Evolutionary conservation across 2,329 filamentous ascomycete species (phyloP), one percentile per base, ranked within the genome.

Genomic region (Fusarium coicis): DNA sequence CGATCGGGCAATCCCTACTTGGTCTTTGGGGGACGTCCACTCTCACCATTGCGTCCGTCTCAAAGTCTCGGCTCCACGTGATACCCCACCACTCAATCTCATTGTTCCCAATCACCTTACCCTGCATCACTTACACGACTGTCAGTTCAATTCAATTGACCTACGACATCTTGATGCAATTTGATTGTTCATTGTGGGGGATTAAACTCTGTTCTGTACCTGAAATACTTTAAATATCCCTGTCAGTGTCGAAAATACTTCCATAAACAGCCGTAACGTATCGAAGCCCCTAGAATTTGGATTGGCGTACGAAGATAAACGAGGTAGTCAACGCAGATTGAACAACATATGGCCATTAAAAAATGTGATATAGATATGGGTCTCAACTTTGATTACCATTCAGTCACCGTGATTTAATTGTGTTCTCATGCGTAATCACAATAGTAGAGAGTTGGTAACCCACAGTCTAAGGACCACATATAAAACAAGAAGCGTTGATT

Each of bases 41-140:
- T 70, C 66, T 67, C 58, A 49, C 56, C 55, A 54, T 36, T 67
- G 56, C 36, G 52, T 70, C 64, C 56, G 64, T 73, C 72, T 52
- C 40, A 49, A 57, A 40, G 60, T 70, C 69, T 63, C 44, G 59
- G 56, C 70, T 58, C 67, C 73, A 75, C 73, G 73, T 75, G 73
- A 75, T 75, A 59, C 62, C 72, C 73, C 73, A 67, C 62, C 50
- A 49, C 18, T 53, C 14, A 10, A 32, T 36, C 26, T 21, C 62
- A 16, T 30, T 32, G 30, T n/a, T 60, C 5, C 32, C 10, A 43
- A 42, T 11, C 15, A 42, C 15, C 21, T 18, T 74, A 74, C 72
- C 72, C 72, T 74, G 44, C 37, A 72, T 23, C 49, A 74, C 68
- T 74, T 74, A 72, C 59, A 74, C 40, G 40, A 42, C 21, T 19